phyloP scores from a whole-genome alignment of 441 rosid species.

The Raphanus hybrid region DNA sequence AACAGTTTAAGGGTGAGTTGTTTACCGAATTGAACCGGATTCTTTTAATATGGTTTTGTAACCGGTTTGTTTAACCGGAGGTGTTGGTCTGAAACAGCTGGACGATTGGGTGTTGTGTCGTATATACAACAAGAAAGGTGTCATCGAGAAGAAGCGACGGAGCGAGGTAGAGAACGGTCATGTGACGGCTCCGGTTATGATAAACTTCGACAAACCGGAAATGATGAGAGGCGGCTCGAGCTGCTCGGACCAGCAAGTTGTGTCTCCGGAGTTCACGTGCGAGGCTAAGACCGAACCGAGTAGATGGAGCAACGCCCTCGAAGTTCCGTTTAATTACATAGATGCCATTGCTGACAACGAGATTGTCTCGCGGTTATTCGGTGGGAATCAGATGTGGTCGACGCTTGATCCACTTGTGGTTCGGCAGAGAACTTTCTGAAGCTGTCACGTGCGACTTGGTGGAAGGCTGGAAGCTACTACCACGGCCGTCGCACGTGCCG shows the following conservation, averaged over 20 bases:
- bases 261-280: conserved; percentile 73
- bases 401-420: conserved; percentile 73
- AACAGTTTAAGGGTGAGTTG: conserved; percentile 72
- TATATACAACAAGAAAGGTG: conserved; percentile 89
- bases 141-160: conserved; percentile 57
- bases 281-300: conserved; percentile 80
- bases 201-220: conserved; percentile 1
- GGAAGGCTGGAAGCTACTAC: conserved; percentile 52
- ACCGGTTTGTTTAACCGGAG: conserved; percentile 16
- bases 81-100: conserved; percentile 51
- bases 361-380: conserved; percentile 41
- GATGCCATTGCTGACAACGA: conserved; percentile 53
- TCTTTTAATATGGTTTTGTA: background rate
- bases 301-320: conserved; percentile 41
- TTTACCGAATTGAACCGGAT: background rate
- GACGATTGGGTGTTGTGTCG: conserved; percentile 97
- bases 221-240: conserved; percentile 63
- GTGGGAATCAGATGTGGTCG: conserved; percentile 63
- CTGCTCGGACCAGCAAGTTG: conserved; percentile 76
- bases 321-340: conserved; percentile 54
- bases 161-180: conserved; percentile 40
- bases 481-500: conserved; percentile 50
- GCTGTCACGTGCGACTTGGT: conserved; percentile 38
- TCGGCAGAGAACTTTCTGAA: conserved; percentile 61
- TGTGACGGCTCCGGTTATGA: conserved; percentile 44